Conservation (phyloP, 805 yeast genomes). For the Candida railenensis region DNA sequence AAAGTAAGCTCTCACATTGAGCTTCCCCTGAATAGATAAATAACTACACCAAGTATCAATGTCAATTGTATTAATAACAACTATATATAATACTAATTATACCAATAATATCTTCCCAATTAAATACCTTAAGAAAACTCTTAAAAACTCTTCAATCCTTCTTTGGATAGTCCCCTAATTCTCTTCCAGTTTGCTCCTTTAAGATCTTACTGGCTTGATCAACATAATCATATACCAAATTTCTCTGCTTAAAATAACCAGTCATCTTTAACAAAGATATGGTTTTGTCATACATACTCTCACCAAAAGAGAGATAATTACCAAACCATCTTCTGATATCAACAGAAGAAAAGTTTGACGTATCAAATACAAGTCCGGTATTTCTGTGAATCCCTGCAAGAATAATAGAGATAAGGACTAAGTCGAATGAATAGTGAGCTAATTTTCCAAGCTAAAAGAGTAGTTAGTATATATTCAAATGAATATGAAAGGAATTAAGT, state of each 20-base stretch:
- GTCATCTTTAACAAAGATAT: constrained; percentile 46
- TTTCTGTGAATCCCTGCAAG: constrained; percentile 84
- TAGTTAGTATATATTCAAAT: not conserved
- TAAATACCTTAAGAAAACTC: not conserved
- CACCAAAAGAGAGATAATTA: constrained; percentile 60
- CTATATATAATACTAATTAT: not conserved
- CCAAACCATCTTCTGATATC: constrained; percentile 47
- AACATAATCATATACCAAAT: constrained; percentile 35
- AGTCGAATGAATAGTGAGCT: constrained; percentile 73
- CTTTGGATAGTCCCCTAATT: constrained; percentile 20
- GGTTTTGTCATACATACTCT: constrained; percentile 50
- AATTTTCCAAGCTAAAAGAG: constrained; percentile 54
- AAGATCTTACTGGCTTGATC: constrained; percentile 28
- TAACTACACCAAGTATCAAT: too few relatives aligned
- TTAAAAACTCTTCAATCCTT: constrained; percentile 1
- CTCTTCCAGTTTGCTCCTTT: constrained; percentile 31
- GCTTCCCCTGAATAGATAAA: too few relatives aligned
- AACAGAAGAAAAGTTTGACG: constrained; percentile 47
- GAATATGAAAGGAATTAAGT: not conserved
- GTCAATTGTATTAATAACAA: too few relatives aligned
- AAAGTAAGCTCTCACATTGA: too few relatives aligned
- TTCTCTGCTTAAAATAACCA: constrained; percentile 49
- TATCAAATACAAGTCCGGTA: constrained; percentile 68
- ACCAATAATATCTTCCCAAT: not conserved
- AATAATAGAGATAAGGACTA: constrained; percentile 74